phyloP scores from a whole-genome alignment of 73 alveolate genomes.

The Breviolum minutum region DNA sequence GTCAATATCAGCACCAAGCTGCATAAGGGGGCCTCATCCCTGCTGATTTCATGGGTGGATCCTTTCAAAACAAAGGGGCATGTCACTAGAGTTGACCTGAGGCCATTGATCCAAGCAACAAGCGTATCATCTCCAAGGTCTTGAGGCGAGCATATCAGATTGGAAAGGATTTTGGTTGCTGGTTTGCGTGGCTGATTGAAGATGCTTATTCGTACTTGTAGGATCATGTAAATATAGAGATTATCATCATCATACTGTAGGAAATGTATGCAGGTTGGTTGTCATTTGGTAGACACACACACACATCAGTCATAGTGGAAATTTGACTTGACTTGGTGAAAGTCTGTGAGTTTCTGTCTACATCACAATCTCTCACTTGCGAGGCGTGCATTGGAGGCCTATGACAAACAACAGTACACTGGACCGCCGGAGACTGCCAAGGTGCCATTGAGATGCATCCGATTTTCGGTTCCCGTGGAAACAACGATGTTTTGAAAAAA shows the following conservation, averaged over 20 bases:
- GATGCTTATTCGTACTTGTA: too few species aligned
- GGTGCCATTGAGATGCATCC: not conserved
- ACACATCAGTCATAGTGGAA: not conserved
- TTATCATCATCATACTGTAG: too few species aligned
- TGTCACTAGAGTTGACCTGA: not conserved
- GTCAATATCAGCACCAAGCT: not conserved
- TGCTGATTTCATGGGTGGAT: too few species aligned
- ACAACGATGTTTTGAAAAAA: not conserved
- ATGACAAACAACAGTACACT: constrained; percentile 96
- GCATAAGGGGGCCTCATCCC: too few species aligned
- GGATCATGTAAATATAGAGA: too few species aligned
- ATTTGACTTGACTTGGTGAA: not conserved
- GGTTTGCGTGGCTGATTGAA: not conserved
- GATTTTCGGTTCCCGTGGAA: not conserved
- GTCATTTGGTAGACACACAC: too few species aligned
- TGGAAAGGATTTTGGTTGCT: not conserved
- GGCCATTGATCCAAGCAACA: constrained; percentile 95
- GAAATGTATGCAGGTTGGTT: too few species aligned
- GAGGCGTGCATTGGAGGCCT: constrained; percentile 96
- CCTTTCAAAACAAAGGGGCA: not conserved
- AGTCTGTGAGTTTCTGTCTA: too few species aligned
- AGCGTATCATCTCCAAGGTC: constrained; percentile 96
- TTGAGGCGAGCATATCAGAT: constrained; percentile 18
- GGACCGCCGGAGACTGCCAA: constrained; percentile 93
- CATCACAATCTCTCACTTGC: too few species aligned